Percentiles rank a stretch among this genome's conserved stretches.
phyloP scores from a whole-genome alignment of 2,329 filamentous ascomycete species.

The Dichotomopilus funicola region DNA sequence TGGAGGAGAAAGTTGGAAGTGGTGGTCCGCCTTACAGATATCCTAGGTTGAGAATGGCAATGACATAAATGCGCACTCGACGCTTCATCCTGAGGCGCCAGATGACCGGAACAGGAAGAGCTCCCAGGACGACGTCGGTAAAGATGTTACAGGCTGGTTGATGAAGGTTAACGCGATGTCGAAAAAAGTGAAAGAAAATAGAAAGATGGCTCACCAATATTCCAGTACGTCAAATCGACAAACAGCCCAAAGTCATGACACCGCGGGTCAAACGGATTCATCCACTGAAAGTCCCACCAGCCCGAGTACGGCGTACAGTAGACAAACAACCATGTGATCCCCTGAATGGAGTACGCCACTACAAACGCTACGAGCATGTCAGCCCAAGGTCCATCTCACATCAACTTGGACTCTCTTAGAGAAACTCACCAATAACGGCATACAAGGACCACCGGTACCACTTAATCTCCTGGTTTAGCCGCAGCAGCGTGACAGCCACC shows the following conservation, averaged over 20 bases:
- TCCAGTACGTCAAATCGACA: slow-evolving; percentile 7
- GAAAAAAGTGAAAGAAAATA: background rate
- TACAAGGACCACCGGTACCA: slow-evolving; percentile 10
- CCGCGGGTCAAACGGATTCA: slow-evolving; percentile 8
- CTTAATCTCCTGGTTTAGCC: slow-evolving; percentile 5
- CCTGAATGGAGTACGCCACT: slow-evolving; percentile 6
- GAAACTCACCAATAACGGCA: slow-evolving; percentile 2
- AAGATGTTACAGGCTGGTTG: slow-evolving; percentile 10
- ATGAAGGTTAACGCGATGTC: background rate
- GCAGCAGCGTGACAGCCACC: slow-evolving; percentile 10
- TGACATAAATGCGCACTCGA: slow-evolving; percentile 6
- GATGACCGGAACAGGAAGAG: slow-evolving; percentile 12
- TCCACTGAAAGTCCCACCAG: slow-evolving; percentile 13
- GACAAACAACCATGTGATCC: slow-evolving; percentile 8
- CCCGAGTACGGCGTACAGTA: slow-evolving; percentile 12
- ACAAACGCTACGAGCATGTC: slow-evolving; percentile 2
- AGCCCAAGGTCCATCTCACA: background rate
- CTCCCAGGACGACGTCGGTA: slow-evolving; percentile 10
- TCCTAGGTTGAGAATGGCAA: slow-evolving; percentile 11
- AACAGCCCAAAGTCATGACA: slow-evolving; percentile 6
- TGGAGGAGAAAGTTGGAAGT: background rate
- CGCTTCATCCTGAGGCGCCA: slow-evolving; percentile 9
- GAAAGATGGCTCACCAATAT: slow-evolving; percentile 3
- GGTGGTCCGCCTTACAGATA: slow-evolving; percentile 5
- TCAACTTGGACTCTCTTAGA: background rate